These are phyloP conservation scores for Talaromyces sp. DNA, from an alignment of 2,329 filamentous ascomycete species.

Conservation along the genomic window DNA sequence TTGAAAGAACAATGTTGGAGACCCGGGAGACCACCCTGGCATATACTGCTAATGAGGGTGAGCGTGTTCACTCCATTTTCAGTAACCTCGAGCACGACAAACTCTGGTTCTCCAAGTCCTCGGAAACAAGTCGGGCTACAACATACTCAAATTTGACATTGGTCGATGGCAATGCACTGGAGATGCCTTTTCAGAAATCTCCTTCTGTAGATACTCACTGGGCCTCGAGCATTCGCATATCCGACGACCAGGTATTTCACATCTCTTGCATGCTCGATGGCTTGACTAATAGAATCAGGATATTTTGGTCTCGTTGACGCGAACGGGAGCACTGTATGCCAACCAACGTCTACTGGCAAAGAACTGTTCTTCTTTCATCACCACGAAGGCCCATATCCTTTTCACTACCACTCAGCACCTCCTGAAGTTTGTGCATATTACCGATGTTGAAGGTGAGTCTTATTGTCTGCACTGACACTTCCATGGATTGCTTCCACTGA, in stretches of 20 bases:
- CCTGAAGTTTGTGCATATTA: conserved; percentile 87
- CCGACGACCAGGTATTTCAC: conserved; percentile 33
- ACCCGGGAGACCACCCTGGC: conserved; percentile 24
- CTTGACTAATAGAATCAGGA: conserved; percentile 27
- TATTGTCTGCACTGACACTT: conserved; percentile 6
- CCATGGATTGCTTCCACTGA: conserved; percentile 1
- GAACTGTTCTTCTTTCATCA: conserved; percentile 85
- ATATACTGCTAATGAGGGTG: conserved; percentile 25
- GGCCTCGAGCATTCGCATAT: conserved; percentile 30
- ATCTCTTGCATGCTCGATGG: background rate
- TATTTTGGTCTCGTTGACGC: conserved; percentile 61
- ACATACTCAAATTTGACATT: conserved; percentile 15
- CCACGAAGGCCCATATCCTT: conserved; percentile 76
- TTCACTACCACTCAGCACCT: conserved; percentile 90
- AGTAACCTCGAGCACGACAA: conserved; percentile 27
- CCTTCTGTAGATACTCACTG: conserved; percentile 33
- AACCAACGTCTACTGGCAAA: conserved; percentile 68
- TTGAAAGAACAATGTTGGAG: conserved; percentile 30
- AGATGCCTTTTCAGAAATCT: conserved; percentile 24
- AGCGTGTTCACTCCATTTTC: conserved; percentile 33
- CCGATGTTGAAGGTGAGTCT: conserved; percentile 55
- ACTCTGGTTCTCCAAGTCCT: conserved; percentile 32
- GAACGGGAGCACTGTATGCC: conserved; percentile 71
- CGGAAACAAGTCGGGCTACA: conserved; percentile 18
- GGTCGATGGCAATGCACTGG: conserved; percentile 12